These are phyloP conservation scores for Diaporthe sp. DNA, from an alignment of 2,329 filamentous ascomycete species.

Conservation along the genomic window DNA sequence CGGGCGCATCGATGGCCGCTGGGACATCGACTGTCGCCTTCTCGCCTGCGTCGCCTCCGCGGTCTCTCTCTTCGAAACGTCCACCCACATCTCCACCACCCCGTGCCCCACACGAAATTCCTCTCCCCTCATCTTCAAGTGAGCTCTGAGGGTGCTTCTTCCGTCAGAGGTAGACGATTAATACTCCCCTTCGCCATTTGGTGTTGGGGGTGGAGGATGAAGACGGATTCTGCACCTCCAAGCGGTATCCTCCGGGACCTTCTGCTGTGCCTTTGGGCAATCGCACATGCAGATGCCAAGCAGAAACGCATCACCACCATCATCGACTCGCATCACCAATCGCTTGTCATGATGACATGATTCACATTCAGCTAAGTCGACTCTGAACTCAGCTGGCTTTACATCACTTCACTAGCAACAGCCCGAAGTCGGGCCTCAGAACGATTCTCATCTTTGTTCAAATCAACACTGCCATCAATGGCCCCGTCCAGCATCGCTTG, in stretches of 20 bases:
- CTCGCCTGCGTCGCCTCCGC: slow-evolving; percentile 22
- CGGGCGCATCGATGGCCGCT: slow-evolving; percentile 12
- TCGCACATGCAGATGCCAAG: slow-evolving; percentile 25
- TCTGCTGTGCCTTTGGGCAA: slow-evolving; percentile 17
- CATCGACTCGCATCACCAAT: slow-evolving; percentile 9
- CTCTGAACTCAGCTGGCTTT: background rate
- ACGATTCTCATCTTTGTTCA: background rate
- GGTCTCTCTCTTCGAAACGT: slow-evolving; percentile 7
- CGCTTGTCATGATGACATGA: background rate
- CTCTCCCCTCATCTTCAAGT: slow-evolving; percentile 22
- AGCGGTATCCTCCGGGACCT: slow-evolving; percentile 31
- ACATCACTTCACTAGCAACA: background rate
- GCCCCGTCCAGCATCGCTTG: background rate
- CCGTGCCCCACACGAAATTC: slow-evolving; percentile 14
- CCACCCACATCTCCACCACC: slow-evolving; percentile 17
- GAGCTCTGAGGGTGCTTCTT: slow-evolving; percentile 23
- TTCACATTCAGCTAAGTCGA: background rate
- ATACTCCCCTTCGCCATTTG: slow-evolving; percentile 18
- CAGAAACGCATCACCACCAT: slow-evolving; percentile 5
- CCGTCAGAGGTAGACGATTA: slow-evolving; percentile 26
- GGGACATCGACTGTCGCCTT: slow-evolving; percentile 24
- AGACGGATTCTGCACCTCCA: slow-evolving; percentile 32
- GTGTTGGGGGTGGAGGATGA: slow-evolving; percentile 22
- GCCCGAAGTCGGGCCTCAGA: background rate
- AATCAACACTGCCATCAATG: background rate